Percentiles rank a stretch among this genome's conserved stretches.
These are phyloP conservation scores for Metschnikowia anglica DNA, from an alignment of 805 yeast species.

Conservation along the genomic window DNA sequence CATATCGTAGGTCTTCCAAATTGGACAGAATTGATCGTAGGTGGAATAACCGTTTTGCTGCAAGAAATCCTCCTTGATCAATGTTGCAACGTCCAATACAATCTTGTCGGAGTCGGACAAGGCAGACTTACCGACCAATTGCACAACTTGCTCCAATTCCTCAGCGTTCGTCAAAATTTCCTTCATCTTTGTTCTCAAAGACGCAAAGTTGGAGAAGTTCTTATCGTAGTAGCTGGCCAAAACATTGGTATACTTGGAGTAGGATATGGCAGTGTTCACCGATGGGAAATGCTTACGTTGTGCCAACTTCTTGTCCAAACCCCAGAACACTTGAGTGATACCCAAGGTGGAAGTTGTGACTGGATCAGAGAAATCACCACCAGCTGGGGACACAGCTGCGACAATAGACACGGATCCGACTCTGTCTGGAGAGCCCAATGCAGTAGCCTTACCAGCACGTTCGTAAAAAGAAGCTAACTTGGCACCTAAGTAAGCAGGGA, in stretches of 20 bases:
- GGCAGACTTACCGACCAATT: constrained; percentile 98
- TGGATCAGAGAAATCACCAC: constrained; percentile 99
- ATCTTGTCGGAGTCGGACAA: constrained; percentile 95
- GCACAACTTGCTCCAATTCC: constrained; percentile 98
- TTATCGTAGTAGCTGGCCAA: constrained; percentile 81
- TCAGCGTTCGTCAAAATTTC: constrained; percentile 96
- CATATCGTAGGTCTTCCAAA: constrained; percentile 98
- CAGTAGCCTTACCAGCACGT: constrained; percentile 97
- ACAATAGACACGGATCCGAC: constrained; percentile 96
- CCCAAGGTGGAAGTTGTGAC: constrained; percentile 98
- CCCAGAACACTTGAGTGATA: constrained; percentile 99
- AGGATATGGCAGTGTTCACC: constrained; percentile 91
- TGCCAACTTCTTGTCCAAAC: constrained; percentile 97
- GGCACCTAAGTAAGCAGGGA: constrained; percentile 99
- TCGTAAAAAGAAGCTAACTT: constrained; percentile 98
- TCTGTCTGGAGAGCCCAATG: constrained; percentile 96
- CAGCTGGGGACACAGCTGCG: constrained; percentile 99
- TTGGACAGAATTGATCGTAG: constrained; percentile 98
- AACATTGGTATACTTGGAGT: constrained; percentile 92
- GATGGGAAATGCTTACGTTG: constrained; percentile 99
- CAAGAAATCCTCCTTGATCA: constrained; percentile 96
- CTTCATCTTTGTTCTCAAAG: constrained; percentile 84
- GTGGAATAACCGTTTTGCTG: constrained; percentile 99
- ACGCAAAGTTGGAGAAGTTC: constrained; percentile 88
- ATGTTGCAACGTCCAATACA: constrained; percentile 85